Percentiles rank a stretch among this genome's conserved stretches.
Evolutionary conservation across 176 grass and related monocot genomes (phyloP).

Genomic region (Aegilops umbellulata): DNA sequence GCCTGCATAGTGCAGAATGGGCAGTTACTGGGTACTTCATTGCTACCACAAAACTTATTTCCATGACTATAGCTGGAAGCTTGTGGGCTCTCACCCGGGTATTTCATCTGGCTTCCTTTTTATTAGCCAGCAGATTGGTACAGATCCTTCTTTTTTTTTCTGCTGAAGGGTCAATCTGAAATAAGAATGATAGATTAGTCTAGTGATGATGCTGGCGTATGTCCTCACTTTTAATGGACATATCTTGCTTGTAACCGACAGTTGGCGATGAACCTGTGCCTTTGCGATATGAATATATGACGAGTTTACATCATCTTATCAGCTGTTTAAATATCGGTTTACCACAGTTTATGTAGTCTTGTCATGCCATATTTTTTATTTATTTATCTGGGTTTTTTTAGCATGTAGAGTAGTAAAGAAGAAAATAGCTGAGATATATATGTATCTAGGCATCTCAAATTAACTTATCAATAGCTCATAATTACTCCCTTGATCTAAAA

Average conservation of each 20-base stretch:
- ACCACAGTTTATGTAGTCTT: not conserved
- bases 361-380: not conserved
- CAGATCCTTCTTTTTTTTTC: conserved; percentile 41
- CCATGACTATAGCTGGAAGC: conserved; percentile 19
- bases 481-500: not conserved
- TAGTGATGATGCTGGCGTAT: conserved; percentile 41
- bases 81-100: not conserved
- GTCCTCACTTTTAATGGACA: conserved; percentile 59
- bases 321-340: not conserved
- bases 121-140: conserved; percentile 44
- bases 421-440: not conserved
- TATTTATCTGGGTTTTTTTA: not conserved
- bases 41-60: not conserved
- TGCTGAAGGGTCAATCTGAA: conserved; percentile 56
- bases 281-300: conserved; percentile 48
- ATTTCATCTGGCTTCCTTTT: conserved; percentile 46
- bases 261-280: conserved; percentile 17
- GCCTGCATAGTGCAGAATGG: conserved; percentile 37
- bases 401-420: not conserved
- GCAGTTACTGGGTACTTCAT: not conserved
- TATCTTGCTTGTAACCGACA: conserved; percentile 45
- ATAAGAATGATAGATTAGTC: conserved; percentile 52
- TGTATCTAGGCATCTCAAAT: not conserved
- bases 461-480: not conserved
- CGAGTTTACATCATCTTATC: conserved; percentile 34